phyloP scores from a whole-genome alignment of 345 rosid genomes.

The Corchorus olitorius region DNA sequence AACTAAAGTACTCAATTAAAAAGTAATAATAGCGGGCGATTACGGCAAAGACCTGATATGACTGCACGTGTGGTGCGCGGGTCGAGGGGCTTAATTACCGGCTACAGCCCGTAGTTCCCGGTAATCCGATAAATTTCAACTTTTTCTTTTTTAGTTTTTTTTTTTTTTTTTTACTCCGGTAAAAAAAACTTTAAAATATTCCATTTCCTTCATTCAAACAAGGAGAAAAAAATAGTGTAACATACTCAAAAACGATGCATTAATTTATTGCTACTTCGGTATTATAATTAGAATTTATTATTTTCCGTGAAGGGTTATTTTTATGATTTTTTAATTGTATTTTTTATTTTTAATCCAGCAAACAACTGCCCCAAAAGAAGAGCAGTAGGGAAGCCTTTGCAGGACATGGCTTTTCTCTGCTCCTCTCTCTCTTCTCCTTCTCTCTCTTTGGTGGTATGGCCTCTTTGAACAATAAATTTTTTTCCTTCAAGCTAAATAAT shows the following conservation, averaged over 20 bases:
- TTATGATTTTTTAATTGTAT: background rate
- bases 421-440: constrained; percentile 12
- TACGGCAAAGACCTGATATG: constrained; percentile 34
- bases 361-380: constrained; percentile 38
- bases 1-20: background rate
- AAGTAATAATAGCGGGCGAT: constrained; percentile 22
- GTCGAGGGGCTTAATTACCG: constrained; percentile 39
- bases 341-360: constrained; percentile 20
- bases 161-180: background rate
- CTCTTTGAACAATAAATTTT: background rate
- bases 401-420: constrained; percentile 40
- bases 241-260: background rate
- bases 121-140: constrained; percentile 24
- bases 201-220: background rate
- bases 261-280: background rate
- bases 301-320: constrained; percentile 25
- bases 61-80: constrained; percentile 52
- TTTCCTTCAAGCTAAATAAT: background rate
- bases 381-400: constrained; percentile 36
- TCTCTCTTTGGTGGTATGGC: constrained; percentile 27
- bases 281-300: constrained; percentile 26
- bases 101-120: constrained; percentile 42
- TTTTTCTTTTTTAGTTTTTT: background rate
- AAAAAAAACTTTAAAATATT: background rate
- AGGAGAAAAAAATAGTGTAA: background rate